phyloP scores from a whole-genome alignment of 164 flowering plant species.

The Macadamia integrifolia region DNA sequence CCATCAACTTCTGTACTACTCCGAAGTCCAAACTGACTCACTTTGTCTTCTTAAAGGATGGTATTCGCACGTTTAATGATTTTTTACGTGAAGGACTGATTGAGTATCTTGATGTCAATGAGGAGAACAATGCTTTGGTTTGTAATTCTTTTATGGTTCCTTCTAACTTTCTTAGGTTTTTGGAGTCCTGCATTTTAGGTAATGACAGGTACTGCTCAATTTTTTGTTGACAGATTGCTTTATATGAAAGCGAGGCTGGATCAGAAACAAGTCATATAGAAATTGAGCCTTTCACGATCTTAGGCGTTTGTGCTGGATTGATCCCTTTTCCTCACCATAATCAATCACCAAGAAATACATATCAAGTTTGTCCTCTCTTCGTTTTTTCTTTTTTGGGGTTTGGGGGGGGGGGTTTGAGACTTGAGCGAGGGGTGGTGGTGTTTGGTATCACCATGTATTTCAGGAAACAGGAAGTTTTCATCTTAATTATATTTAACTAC shows the following conservation, averaged over 20 bases:
- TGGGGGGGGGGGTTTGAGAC: too few relatives aligned
- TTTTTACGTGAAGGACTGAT: slow-evolving; percentile 84
- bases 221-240: slow-evolving; percentile 57
- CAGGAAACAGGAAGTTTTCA: neutral
- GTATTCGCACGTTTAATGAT: slow-evolving; percentile 75
- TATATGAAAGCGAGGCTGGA: slow-evolving; percentile 73
- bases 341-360: slow-evolving; percentile 98
- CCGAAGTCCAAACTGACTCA: neutral
- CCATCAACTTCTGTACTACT: neutral
- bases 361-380: slow-evolving; percentile 54
- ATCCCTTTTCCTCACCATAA: slow-evolving; percentile 97
- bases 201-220: neutral
- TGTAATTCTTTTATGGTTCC: slow-evolving; percentile 17
- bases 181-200: neutral
- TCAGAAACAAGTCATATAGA: slow-evolving; percentile 84
- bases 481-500: slow-evolving; percentile 3
- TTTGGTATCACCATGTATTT: neutral
- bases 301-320: slow-evolving; percentile 89
- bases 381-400: neutral
- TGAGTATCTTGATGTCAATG: slow-evolving; percentile 98
- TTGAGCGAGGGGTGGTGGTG: too few relatives aligned
- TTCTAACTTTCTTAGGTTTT: neutral
- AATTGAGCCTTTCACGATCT: slow-evolving; percentile 93
- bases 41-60: slow-evolving; percentile 49
- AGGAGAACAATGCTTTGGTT: slow-evolving; percentile 96